Evolutionary conservation across 1,139 yeast genomes (phyloP), one percentile per base, ranked within the genome.

Genomic region (Nakaseomyces glabratus): DNA sequence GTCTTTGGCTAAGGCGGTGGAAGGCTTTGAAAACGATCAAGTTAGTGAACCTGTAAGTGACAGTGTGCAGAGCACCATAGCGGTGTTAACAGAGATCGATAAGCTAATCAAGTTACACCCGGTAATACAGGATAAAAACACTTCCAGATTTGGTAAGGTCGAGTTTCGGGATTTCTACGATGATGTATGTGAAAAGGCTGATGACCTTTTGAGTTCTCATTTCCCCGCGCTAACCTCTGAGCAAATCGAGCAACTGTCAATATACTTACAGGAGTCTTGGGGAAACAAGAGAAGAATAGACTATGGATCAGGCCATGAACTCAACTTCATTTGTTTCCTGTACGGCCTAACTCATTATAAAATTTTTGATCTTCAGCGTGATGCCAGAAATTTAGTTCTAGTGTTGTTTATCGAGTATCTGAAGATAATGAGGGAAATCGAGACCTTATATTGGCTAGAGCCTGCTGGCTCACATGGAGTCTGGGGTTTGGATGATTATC

Each of bases 401-500:
- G 63, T 66, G 34, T 70, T 80, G 3, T 88, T 90, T 58, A 69
- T 73, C 21, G 63, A 52, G 33, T 63, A 63, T 38, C 46, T 63
- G 24, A 24, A 46, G 4, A 49, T 61, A 4, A 63, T 63, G 68
- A 51, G 68, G 40, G 39, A 35, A 0, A 36, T 63, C 22, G 67
- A 63, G 38, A 56, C 56, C 4, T 57, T 50, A 33, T 90, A 90
- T 60, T 88, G 96, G 95, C 66, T 90, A 12, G 95, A 85, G 57
- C 95, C 95, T 0, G 97, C 97, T 0, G 95, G 95, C 0, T 79
- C 90, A 0, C 95, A 84, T 52, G 95, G 95, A 3, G 95, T 84
- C 2, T 84, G 95, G 98, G 99, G 99, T 0, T 66, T 93, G 19
- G 99, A 93, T 57, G 99, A 90, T 56, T 90, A 93, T 58, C 97